Base-by-base conservation (phyloP, 768 basidiomycete species). In the Tricholoma bakamatsutake region DNA sequence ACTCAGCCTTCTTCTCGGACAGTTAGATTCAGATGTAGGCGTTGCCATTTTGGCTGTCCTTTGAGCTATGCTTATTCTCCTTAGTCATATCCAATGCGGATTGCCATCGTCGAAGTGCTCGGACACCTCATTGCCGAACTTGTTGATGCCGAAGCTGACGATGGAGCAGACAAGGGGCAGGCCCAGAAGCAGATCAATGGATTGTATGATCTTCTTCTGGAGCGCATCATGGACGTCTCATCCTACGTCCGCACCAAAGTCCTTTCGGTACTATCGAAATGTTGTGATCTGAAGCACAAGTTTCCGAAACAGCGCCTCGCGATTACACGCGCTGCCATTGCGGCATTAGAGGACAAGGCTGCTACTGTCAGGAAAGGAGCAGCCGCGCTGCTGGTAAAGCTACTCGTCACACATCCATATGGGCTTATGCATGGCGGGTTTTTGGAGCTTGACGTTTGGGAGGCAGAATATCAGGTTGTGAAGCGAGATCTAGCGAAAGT, bases 11-110 rank as follows among this genome's bases (percentile, higher is more conserved):
- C 74, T 99, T 12, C 76, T 91, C 18, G 76, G 81, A 15, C 95
- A 98, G 62, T 74, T 98, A 12, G 96, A 99, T 65, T 93, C 90
- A 27, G 97, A 99, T 74, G 95, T 90, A 63, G 7, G 75, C 64
- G n/a, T 37, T 15, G 30, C 17, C 18, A 27, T 30, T 17, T 42
- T 45, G 8, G 10, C 55, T 15, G 31, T 50, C 33, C 9, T 28
- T n/a, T 53, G 34, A 9, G 12, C 15, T 56, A 5, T 46, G 53
- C 21, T 42, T 18, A 43, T 48, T 57, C 17, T 57, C 21, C 33
- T 35, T 62, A 97, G 93, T 87, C 94, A 0, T 97, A 98, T 66
- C 91, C 94, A 0, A 94, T 99, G 85, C 92, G 97, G 40, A 88
- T 93, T 75, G 92, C 93, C 1, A 78, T 99, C 54, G 82, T 99